Conservation (phyloP, 768 basidiomycete species). For the Agaricus bisporus region DNA sequence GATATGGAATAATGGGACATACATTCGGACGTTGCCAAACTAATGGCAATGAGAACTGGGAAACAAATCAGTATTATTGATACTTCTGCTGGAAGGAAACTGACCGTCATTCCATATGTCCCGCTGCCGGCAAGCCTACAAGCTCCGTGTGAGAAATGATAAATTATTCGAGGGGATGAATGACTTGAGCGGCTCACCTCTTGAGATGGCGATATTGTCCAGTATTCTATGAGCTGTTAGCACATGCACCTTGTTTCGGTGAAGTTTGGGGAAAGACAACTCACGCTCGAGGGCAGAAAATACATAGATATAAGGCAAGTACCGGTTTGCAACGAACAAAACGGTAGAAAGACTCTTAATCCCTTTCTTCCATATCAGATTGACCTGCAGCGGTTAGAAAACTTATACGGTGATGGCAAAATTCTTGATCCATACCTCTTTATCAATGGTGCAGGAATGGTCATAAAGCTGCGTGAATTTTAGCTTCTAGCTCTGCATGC, state of each 20-base stretch:
- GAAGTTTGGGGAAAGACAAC: neutral
- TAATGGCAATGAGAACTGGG: neutral
- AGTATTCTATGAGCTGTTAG: neutral
- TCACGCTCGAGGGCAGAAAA: neutral
- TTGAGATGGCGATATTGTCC: neutral
- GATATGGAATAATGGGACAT: neutral
- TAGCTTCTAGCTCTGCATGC: neutral
- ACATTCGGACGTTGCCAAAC: neutral
- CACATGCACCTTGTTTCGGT: neutral
- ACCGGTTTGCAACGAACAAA: slow-evolving; percentile 2
- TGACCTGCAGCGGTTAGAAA: neutral
- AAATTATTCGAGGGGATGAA: neutral
- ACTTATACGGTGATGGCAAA: too few relatives aligned
- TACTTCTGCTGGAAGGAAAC: neutral
- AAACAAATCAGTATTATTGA: neutral
- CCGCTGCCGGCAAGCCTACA: neutral
- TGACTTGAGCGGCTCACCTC: neutral
- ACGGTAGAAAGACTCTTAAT: neutral
- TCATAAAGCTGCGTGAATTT: neutral
- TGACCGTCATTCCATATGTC: slow-evolving; percentile 2
- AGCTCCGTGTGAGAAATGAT: neutral
- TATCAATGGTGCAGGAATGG: neutral
- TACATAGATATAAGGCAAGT: neutral
- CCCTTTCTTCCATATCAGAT: slow-evolving; percentile 7
- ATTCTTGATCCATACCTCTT: neutral